Evolutionary conservation across 306 rosid species (phyloP).

Genomic region (Albizia julibrissin): DNA sequence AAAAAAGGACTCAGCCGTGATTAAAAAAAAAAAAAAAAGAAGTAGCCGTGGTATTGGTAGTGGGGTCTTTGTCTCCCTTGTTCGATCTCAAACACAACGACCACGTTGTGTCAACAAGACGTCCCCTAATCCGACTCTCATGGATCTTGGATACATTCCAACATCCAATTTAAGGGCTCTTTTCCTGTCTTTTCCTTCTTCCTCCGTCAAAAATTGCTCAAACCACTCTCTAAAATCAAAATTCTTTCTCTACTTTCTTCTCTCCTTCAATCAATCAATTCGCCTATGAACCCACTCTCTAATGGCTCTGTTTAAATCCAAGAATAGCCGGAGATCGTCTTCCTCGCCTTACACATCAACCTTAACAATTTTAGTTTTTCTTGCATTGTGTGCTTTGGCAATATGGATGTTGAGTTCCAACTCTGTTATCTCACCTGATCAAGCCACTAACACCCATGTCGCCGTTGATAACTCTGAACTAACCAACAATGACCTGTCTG

Average conservation of each 20-base stretch:
- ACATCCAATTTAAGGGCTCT: constrained; percentile 38
- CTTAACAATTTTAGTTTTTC: constrained; percentile 50
- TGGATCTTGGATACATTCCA: constrained; percentile 64
- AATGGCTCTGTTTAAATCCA: constrained; percentile 58
- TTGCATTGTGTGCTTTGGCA: constrained; percentile 66
- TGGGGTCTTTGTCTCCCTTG: neutral
- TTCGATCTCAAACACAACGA: neutral
- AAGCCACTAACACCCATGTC: constrained; percentile 22
- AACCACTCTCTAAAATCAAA: neutral
- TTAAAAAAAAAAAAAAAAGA: neutral
- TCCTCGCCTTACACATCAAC: constrained; percentile 65
- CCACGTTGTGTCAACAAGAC: constrained; percentile 24
- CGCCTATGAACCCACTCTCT: neutral
- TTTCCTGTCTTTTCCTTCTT: neutral
- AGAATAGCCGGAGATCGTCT: constrained; percentile 52
- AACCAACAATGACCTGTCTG: constrained; percentile 15
- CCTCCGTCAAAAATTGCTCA: constrained; percentile 9
- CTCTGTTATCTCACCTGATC: constrained; percentile 39
- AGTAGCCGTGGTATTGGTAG: neutral
- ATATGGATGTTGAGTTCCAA: constrained; percentile 69
- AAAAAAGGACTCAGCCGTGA: too few species aligned
- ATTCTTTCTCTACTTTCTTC: neutral
- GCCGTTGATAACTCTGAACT: neutral
- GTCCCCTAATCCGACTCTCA: constrained; percentile 59
- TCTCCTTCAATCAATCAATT: neutral